Evolutionary conservation across 352 stramenopile species (phyloP).

Genomic region (Pythium rishiriense): DNA sequence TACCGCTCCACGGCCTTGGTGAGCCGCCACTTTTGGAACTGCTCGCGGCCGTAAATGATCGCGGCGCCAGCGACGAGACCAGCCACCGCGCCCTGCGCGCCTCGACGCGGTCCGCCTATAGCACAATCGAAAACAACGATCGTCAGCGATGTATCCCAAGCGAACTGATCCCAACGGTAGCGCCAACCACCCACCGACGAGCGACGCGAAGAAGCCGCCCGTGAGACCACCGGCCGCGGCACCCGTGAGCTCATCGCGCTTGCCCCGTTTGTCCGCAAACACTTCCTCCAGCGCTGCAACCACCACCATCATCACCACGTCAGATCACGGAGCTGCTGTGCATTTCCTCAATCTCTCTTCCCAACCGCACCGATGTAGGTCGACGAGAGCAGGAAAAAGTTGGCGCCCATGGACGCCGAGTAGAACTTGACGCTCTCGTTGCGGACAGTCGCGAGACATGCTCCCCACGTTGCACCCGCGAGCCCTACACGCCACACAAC

Average conservation of each 20-base stretch:
- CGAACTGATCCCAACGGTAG: no score
- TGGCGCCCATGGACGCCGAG: slow-evolving; percentile 78
- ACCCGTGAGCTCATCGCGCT: slow-evolving; percentile 62
- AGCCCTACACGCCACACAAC: slow-evolving; percentile 29
- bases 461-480: slow-evolving; percentile 57
- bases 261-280: slow-evolving; percentile 65
- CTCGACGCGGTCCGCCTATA: slow-evolving; percentile 62
- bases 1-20: slow-evolving; percentile 76
- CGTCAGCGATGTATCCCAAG: no score
- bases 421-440: slow-evolving; percentile 85
- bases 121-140: no score
- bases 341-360: background rate
- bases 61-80: slow-evolving; percentile 61
- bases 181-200: slow-evolving; percentile 56
- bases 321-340: background rate
- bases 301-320: background rate
- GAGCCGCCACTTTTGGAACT: slow-evolving; percentile 80
- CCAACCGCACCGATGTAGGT: slow-evolving; percentile 71
- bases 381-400: slow-evolving; percentile 82
- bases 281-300: slow-evolving; percentile 71
- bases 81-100: slow-evolving; percentile 63
- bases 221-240: slow-evolving; percentile 59
- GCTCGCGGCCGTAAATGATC: slow-evolving; percentile 58
- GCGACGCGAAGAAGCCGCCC: slow-evolving; percentile 66
- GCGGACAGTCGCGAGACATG: slow-evolving; percentile 58